Conservation (phyloP, 257 asterid genomes). For the Avicennia marina region DNA sequence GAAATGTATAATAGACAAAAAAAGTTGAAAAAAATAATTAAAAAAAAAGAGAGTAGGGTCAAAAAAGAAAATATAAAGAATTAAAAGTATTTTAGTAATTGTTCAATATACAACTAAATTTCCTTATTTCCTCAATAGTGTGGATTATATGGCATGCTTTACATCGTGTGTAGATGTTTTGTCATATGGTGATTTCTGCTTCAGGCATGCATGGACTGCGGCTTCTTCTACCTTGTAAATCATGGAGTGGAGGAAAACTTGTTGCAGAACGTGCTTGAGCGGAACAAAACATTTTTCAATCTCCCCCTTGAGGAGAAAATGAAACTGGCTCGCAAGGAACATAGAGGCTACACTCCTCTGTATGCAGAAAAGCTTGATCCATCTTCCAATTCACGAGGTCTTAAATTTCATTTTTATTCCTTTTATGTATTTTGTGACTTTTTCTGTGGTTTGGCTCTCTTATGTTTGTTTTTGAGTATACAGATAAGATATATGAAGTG, state of each 20-base stretch:
- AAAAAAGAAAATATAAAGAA: no score
- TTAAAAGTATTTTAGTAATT: no score
- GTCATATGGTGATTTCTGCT: neutral
- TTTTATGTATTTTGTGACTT: neutral
- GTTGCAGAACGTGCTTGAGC: constrained; percentile 34
- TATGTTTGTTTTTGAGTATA: no score
- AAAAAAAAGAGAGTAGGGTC: no score
- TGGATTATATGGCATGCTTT: neutral
- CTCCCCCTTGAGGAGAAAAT: constrained; percentile 43
- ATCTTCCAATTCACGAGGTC: constrained; percentile 37
- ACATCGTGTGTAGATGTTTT: neutral
- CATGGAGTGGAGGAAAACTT: constrained; percentile 48
- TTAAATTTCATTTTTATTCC: neutral
- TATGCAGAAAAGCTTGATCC: constrained; percentile 51
- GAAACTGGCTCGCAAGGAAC: constrained; percentile 29
- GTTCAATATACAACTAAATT: no score
- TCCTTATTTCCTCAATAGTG: neutral
- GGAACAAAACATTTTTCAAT: constrained; percentile 33
- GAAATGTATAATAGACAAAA: no score
- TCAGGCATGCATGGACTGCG: constrained; percentile 48
- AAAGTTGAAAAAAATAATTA: no score
- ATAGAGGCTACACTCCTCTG: constrained; percentile 52
- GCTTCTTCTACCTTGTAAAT: constrained; percentile 59
- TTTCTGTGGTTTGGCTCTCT: no score
- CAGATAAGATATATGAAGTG: no score